Base-by-base conservation (phyloP, 75 land plant genomes). In the Larix kaempferi region DNA sequence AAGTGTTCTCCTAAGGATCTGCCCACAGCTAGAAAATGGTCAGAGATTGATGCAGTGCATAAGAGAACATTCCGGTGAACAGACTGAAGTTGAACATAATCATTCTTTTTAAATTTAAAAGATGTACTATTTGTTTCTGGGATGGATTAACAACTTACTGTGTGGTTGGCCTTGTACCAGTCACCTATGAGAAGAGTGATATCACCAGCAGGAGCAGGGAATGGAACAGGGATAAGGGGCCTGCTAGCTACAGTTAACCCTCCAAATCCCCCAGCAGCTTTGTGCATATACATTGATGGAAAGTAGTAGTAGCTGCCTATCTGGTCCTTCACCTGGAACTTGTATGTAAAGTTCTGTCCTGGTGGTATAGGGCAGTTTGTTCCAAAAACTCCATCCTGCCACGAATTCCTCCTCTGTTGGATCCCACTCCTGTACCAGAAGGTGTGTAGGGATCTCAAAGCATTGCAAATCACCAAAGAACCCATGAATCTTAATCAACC, bases 361-460 rank as follows among this genome's bases (percentile, higher is more conserved):
- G 93, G 91, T 10, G 63, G 87, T 55, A 91, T 91, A 4, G 93
- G 91, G 80, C 93, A 91, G 54, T 85, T 91, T 52, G 91, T 91
- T 49, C 91, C 93, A 7, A 33, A 44, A 35, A 91, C 87, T 29
- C 93, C 93, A 74, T 91, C 93, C 79, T 86, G 85, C 78, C 78
- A 91, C 0, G 87, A 87, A 39, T 88, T 86, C 76, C 89, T 87
- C 73, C 93, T 74, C 54, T 86, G 81, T 75, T 87, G 87, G 22
- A 91, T 62, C 13, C 93, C 93, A 74, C 78, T 83, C 93, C 93
- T 91, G 5, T 4, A 49, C 26, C 26, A 22, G 44, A 26, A 23
- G 4, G 54, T 49, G 54, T 10, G 33, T 49, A 10, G 10, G 54
- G 54, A 49, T 49, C 54, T 49, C 54, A 49, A 49, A 1, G 54